Base-by-base conservation (phyloP, 768 basidiomycete genomes). In the Russula dissimulans region DNA sequence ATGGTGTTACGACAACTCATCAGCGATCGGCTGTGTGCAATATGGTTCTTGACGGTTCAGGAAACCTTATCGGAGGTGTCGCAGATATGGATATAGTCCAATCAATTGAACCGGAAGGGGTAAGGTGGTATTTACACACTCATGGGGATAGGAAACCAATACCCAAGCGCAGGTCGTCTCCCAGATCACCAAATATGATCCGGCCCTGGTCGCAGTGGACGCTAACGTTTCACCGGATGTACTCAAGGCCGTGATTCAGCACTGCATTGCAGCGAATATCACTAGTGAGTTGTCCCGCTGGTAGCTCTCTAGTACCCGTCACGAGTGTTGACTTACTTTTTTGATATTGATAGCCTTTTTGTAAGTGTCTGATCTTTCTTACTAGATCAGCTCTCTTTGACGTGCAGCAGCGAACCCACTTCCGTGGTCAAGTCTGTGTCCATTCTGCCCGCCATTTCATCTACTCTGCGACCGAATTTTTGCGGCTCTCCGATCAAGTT, bases 11-110 rank as follows among this genome's bases (percentile, higher is more conserved):
- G n/a, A 57, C 76, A 1, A 63, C 70, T 22, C 56, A 66, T 22
- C 71, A 73, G 18, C 75, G 78, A 50, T 91, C 90, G 14, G 86
- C 95, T 1, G 86, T 91, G 8, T 97, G 95, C 74, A 94, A 87
- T 66, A 81, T 97, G 77, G 76, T 93, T 39, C 74, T 98, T 47
- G 89, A 93, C 68, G 71, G 74, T 32, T 68, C 75, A 6, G 93
- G 94, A 0, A 79, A 80, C 51, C 77, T 98, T 18, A 76, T 87
- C 3, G 81, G 82, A n/a, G 97, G 97, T 2, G 82, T 98, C 11
- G 91, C 97, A 15, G 95, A 97, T 69, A 98, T 97, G 91, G 81
- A 78, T 67, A 81, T 88, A 48, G 80, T 83, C 9, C 73, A 81
- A 42, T 66, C 69, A 2, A 68, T 91, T 55, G 71, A 75, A 26